These are phyloP conservation scores for Maudiozyma turicensis DNA, from an alignment of 805 yeast species.

Conservation along the genomic window DNA sequence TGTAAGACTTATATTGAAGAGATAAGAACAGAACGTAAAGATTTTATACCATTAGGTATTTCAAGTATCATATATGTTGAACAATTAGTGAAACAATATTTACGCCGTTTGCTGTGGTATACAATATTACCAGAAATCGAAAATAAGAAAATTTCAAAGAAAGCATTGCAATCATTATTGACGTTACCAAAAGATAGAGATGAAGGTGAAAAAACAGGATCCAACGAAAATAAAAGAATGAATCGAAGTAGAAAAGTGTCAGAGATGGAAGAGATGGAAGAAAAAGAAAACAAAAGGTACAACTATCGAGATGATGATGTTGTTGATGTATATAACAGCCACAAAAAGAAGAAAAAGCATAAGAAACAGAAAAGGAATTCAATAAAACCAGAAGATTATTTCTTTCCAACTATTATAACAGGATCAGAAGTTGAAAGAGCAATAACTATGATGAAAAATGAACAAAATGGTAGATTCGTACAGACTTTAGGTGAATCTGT, in stretches of 20 bases:
- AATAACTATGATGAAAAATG: conserved; percentile 4
- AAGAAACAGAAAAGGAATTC: too few species aligned
- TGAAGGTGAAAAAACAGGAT: not conserved
- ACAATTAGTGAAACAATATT: conserved; percentile 9
- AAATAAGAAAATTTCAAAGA: conserved; percentile 7
- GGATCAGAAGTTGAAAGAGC: conserved; percentile 10
- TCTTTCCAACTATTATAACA: conserved; percentile 17
- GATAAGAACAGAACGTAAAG: not conserved
- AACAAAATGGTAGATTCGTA: not conserved
- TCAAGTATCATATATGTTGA: conserved; percentile 11
- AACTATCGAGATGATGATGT: not conserved
- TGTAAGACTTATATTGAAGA: conserved; percentile 15
- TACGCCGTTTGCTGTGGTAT: conserved; percentile 12
- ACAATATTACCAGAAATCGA: conserved; percentile 15
- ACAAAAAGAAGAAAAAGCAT: not conserved
- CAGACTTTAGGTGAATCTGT: conserved; percentile 5
- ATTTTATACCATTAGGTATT: not conserved
- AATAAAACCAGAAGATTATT: too few species aligned
- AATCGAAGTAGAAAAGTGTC: not conserved
- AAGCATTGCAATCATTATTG: not conserved
- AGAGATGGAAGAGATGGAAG: not conserved
- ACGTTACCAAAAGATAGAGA: not conserved
- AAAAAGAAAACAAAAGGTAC: too few species aligned
- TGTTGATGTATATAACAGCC: not conserved
- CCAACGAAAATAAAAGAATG: not conserved